Evolutionary conservation across 2,329 filamentous ascomycete species (phyloP).

Genomic region (Myriosclerotinia scirpicola): DNA sequence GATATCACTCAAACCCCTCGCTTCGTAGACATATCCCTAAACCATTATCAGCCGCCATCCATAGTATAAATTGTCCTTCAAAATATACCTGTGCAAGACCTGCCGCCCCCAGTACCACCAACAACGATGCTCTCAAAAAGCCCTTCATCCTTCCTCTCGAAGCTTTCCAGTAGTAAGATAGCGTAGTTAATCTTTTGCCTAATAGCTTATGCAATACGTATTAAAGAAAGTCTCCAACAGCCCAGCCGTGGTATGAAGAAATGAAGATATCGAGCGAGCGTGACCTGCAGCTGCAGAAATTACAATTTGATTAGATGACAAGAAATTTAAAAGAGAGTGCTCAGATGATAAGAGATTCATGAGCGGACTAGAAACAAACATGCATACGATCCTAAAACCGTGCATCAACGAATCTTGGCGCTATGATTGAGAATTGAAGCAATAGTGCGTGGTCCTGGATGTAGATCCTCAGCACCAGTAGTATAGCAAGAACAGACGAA

Average conservation of each 20-base stretch:
- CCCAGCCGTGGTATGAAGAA: conserved; percentile 36
- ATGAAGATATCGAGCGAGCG: conserved; percentile 31
- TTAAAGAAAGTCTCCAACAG: conserved; percentile 33
- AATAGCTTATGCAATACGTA: conserved; percentile 8
- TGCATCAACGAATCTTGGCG: conserved; percentile 27
- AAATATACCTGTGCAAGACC: conserved; percentile 31
- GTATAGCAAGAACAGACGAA: conserved; percentile 26
- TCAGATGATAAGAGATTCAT: conserved; percentile 24
- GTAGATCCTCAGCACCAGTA: conserved; percentile 25
- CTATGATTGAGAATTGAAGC: conserved; percentile 33
- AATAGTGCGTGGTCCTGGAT: conserved; percentile 27
- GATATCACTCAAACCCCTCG: conserved; percentile 25
- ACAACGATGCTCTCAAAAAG: conserved; percentile 29
- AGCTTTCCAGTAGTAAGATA: conserved; percentile 2
- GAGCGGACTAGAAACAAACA: conserved; percentile 32
- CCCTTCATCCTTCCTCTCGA: conserved; percentile 31
- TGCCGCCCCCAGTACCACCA: conserved; percentile 30
- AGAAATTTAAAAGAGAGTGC: conserved; percentile 28
- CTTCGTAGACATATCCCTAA: conserved; percentile 16
- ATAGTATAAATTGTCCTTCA: not conserved
- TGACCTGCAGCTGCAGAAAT: conserved; percentile 39
- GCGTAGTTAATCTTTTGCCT: not conserved
- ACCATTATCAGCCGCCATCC: conserved; percentile 1
- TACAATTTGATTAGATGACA: conserved; percentile 27
- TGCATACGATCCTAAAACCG: conserved; percentile 31